phyloP scores from a whole-genome alignment of 345 rosid species.

The Aquilaria malaccensis region DNA sequence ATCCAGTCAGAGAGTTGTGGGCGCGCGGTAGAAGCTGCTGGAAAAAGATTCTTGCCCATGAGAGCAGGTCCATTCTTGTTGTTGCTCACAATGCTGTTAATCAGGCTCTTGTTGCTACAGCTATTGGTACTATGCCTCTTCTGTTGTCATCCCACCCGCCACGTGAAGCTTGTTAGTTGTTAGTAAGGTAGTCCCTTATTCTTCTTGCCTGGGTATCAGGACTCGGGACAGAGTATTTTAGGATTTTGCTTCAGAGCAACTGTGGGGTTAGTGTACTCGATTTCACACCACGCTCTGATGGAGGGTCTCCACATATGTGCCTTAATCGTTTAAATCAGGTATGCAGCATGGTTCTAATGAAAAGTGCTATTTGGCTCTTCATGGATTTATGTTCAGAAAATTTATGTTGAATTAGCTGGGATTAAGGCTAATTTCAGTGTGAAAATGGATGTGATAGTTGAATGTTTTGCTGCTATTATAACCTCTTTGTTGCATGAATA shows the following conservation, averaged over 20 bases:
- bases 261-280: constrained; percentile 93
- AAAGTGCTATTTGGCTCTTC: too few species aligned
- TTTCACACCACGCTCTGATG: constrained; percentile 54
- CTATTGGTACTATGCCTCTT: constrained; percentile 48
- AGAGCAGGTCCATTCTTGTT: constrained; percentile 78
- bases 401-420: too few species aligned
- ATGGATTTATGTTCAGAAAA: too few species aligned
- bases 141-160: not conserved
- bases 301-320: constrained; percentile 66
- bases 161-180: not conserved
- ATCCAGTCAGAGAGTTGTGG: constrained; percentile 91
- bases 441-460: too few species aligned
- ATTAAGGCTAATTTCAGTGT: too few species aligned
- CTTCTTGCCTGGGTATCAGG: constrained; percentile 30
- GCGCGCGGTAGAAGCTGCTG: constrained; percentile 69
- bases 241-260: constrained; percentile 87
- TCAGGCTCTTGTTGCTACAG: constrained; percentile 86
- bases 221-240: constrained; percentile 70
- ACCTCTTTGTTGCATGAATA: too few species aligned
- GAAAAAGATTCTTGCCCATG: constrained; percentile 60
- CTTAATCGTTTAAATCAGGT: constrained; percentile 95
- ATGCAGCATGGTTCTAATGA: not conserved
- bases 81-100: constrained; percentile 98
- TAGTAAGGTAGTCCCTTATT: constrained; percentile 2
- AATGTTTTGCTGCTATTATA: too few species aligned